Evolutionary conservation across 768 basidiomycete species (phyloP).

Genomic region (Hygrophorus pudorinus): DNA sequence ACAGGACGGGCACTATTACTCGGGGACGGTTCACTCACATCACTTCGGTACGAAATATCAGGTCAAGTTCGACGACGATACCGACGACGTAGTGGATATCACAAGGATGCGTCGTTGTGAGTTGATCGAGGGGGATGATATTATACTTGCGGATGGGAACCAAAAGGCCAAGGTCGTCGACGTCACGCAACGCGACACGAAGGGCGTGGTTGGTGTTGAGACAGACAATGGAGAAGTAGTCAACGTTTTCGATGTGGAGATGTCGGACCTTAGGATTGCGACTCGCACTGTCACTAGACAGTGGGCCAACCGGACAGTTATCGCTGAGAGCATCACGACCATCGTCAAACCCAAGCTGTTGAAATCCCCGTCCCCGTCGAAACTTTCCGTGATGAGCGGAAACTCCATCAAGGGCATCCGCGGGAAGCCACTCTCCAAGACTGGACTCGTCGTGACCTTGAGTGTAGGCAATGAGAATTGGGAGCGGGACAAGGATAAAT

Average conservation of each 20-base stretch:
- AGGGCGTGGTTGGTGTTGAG: constrained; percentile 25
- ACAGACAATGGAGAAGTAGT: constrained; percentile 21
- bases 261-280: constrained; percentile 39
- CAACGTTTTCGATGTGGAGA: constrained; percentile 21
- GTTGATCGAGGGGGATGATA: constrained; percentile 46
- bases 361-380: constrained; percentile 39
- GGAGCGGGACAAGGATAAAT: constrained; percentile 31
- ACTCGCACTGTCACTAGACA: constrained; percentile 35
- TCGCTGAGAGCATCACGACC: constrained; percentile 32
- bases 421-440: constrained; percentile 33
- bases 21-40: constrained; percentile 41
- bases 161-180: constrained; percentile 25
- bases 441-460: constrained; percentile 53
- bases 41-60: constrained; percentile 24
- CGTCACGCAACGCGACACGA: constrained; percentile 20
- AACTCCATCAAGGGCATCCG: constrained; percentile 19
- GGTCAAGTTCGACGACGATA: constrained; percentile 62
- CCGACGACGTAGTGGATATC: constrained; percentile 34
- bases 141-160: constrained; percentile 26
- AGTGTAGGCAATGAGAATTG: constrained; percentile 25
- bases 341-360: constrained; percentile 24
- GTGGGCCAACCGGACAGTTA: constrained; percentile 47
- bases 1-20: constrained; percentile 47
- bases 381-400: constrained; percentile 28
- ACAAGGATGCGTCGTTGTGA: constrained; percentile 44